Evolutionary conservation across 495 filamentous ascomycete species (phyloP).

Genomic region (Hyaloscypha variabilis): DNA sequence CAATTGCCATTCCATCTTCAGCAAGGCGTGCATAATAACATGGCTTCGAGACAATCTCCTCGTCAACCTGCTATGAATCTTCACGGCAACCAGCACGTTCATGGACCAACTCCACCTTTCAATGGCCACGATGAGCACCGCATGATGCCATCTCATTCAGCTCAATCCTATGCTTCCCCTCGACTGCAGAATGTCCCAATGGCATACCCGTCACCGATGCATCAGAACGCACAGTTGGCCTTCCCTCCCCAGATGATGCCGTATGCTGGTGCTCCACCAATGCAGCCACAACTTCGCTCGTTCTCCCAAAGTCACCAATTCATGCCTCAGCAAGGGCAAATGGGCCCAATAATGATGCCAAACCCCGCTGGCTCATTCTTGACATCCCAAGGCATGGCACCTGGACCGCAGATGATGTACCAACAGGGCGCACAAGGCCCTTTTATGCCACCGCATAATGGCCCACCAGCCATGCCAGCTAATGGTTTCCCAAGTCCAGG

Average conservation of each 20-base stretch:
- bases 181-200: conserved; percentile 69
- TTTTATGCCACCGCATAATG: conserved; percentile 61
- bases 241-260: conserved; percentile 71
- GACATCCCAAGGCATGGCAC: conserved; percentile 56
- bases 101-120: conserved; percentile 60
- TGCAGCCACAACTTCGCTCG: conserved; percentile 50
- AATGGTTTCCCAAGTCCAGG: conserved; percentile 86
- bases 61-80: conserved; percentile 67
- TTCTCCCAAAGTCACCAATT: conserved; percentile 65
- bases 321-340: conserved; percentile 65
- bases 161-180: conserved; percentile 77
- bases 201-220: conserved; percentile 73
- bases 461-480: conserved; percentile 57
- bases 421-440: conserved; percentile 71
- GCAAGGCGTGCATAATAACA: conserved; percentile 38
- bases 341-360: conserved; percentile 80
- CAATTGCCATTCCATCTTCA: conserved; percentile 73
- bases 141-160: conserved; percentile 81
- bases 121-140: conserved; percentile 78
- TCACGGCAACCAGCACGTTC: conserved; percentile 63
- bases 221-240: conserved; percentile 64
- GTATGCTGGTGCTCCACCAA: conserved; percentile 64
- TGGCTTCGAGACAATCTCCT: conserved; percentile 59
- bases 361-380: conserved; percentile 54
- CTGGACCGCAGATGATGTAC: conserved; percentile 68